Base-by-base conservation (phyloP, 495 filamentous ascomycete species). In the Delitschia confertaspora region DNA sequence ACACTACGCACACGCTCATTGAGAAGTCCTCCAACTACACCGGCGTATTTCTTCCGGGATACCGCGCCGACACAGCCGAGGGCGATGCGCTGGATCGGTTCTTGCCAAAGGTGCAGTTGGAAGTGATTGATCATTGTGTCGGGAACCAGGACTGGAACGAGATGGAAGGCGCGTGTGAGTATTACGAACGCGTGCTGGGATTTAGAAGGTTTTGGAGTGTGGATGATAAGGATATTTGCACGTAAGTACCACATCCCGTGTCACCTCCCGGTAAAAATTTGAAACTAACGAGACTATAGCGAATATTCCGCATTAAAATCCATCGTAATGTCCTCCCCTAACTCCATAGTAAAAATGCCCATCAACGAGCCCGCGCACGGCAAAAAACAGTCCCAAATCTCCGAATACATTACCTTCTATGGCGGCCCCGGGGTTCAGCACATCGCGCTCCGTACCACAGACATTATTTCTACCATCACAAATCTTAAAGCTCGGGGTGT, bases 141-240 rank as follows among this genome's bases (percentile, higher is more conserved):
- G 88, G 88, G 32, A 95, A 95, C 63, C 87, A 94, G 64, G 78
- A 82, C 63, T 94, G 88, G 87, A 71, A 78, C 60, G 75, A 83
- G 61, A 88, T 95, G 85, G 80, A 82, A 19, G 71, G 73, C 24
- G 77, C 82, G 22, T 94, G 88, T 65, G 80, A 78, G 45, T 93
- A 73, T 64, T 95, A 95, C 66, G 87, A 94, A 64, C 73, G 78
- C 37, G 80, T 76, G 37, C 80, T 95, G n/a, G 78, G 79, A 26
- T 94, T 94, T 75, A 85, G 91, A 64, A 82, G 87, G 30, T 94
- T 95, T 75, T 94, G 88, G 87, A 82, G 75, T 25, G 86, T 93
- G 23, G 88, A 95, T 60, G 88, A 94, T 65, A 79, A 69, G 46
- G 71, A 87, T 49, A 83, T 94, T 58, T 83, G 75, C 71, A 93